Conservation (phyloP, 2,329 filamentous ascomycete genomes). For the Hypoxylon sp. region DNA sequence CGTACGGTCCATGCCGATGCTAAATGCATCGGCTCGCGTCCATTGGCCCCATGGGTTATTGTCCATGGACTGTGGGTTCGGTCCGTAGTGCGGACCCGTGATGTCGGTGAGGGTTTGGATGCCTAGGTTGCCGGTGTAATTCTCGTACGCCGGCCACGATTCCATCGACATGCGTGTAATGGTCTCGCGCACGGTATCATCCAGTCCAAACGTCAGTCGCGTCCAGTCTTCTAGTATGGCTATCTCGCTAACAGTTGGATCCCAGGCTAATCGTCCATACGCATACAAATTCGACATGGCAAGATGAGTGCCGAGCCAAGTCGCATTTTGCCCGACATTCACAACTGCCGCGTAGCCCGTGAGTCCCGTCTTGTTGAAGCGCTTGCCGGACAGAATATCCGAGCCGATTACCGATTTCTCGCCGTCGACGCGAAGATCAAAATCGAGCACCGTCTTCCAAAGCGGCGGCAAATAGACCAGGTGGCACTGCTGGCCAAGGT, state of each 20-base stretch:
- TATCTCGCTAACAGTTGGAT: constrained; percentile 65
- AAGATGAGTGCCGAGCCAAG: constrained; percentile 78
- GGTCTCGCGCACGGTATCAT: constrained; percentile 68
- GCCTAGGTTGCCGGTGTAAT: constrained; percentile 79
- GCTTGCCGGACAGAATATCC: constrained; percentile 73
- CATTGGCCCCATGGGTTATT: constrained; percentile 80
- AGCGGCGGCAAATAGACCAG: constrained; percentile 77
- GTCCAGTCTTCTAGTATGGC: constrained; percentile 75
- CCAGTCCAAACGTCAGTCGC: constrained; percentile 74
- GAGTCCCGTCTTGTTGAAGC: constrained; percentile 67
- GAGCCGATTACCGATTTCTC: constrained; percentile 67
- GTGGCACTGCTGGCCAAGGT: constrained; percentile 79
- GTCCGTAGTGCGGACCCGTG: constrained; percentile 76
- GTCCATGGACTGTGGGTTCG: constrained; percentile 76
- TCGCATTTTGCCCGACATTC: constrained; percentile 76
- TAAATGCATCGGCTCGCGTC: constrained; percentile 73
- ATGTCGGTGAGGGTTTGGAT: constrained; percentile 80
- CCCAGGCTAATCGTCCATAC: constrained; percentile 77
- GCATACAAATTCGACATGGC: constrained; percentile 81
- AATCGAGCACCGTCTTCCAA: constrained; percentile 78
- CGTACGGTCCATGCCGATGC: constrained; percentile 80
- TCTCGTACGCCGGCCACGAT: constrained; percentile 80
- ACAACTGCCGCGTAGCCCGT: constrained; percentile 77
- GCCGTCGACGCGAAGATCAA: constrained; percentile 74
- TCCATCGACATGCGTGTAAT: constrained; percentile 75